These are phyloP conservation scores for Simmondsia chinensis DNA, from an alignment of 148 eudicot genomes.

Conservation along the genomic window DNA sequence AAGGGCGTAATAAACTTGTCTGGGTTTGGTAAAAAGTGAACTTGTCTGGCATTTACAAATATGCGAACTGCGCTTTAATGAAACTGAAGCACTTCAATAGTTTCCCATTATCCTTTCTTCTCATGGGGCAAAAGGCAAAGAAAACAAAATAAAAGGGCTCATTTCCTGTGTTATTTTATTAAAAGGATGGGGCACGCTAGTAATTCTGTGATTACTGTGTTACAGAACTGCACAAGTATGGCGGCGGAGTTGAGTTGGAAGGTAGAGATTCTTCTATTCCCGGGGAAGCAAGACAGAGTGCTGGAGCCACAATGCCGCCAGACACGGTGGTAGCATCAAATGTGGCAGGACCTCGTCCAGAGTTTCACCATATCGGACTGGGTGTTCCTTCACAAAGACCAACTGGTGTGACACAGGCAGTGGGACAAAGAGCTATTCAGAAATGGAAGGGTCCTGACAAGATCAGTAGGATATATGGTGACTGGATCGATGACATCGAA, in stretches of 20 bases:
- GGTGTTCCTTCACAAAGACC: slow-evolving; percentile 54
- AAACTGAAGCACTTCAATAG: too few species aligned
- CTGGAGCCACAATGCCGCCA: slow-evolving; percentile 16
- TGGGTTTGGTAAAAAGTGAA: too few species aligned
- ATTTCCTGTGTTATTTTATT: too few species aligned
- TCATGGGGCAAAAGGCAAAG: too few species aligned
- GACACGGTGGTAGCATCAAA: slow-evolving; percentile 14
- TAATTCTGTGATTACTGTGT: slow-evolving; percentile 2
- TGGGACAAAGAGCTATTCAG: slow-evolving; percentile 42
- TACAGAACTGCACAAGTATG: slow-evolving; percentile 34
- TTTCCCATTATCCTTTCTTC: too few species aligned
- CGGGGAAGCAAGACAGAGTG: slow-evolving; percentile 20
- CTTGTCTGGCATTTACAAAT: too few species aligned
- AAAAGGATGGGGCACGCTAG: too few species aligned
- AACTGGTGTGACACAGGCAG: slow-evolving; percentile 27
- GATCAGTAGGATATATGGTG: slow-evolving; percentile 87
- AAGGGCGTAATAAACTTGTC: too few species aligned
- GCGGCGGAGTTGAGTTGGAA: slow-evolving; percentile 24
- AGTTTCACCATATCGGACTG: slow-evolving; percentile 25
- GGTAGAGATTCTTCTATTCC: slow-evolving; percentile 21
- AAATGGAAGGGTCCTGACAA: slow-evolving; percentile 96
- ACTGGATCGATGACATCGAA: slow-evolving; percentile 82
- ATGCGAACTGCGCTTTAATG: too few species aligned
- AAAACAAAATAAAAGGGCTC: too few species aligned
- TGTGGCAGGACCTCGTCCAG: slow-evolving; percentile 19